Conservation (phyloP, 2,329 filamentous ascomycete species). For the Cadophora sp. region DNA sequence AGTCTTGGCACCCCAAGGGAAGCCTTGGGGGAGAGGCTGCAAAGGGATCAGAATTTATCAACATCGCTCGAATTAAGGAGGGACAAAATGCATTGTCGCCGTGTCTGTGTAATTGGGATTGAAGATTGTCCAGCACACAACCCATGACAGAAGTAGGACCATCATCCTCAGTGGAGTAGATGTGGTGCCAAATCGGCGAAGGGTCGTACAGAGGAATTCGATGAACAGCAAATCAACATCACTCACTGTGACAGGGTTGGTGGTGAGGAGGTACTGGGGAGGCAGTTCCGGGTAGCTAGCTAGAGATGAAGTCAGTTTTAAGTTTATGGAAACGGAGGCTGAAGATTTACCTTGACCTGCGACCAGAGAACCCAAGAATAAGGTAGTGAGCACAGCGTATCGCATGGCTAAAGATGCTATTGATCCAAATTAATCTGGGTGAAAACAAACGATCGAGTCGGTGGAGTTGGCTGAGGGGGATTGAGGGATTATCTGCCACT, state of each 20-base stretch:
- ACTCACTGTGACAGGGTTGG: conserved; percentile 9
- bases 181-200: not conserved
- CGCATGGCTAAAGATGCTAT: conserved; percentile 3
- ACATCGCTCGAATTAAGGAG: not conserved
- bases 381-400: not conserved
- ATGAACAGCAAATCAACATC: not conserved
- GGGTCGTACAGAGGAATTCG: no score
- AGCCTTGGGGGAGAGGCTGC: conserved; percentile 10
- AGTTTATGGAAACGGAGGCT: not conserved
- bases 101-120: not conserved
- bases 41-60: not conserved
- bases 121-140: not conserved
- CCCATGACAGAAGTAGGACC: not conserved
- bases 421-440: conserved; percentile 9
- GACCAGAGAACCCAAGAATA: conserved; percentile 2
- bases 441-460: not conserved
- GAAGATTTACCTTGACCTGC: conserved; percentile 11
- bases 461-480: conserved; percentile 10
- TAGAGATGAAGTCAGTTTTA: conserved; percentile 12
- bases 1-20: conserved; percentile 10
- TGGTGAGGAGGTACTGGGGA: conserved; percentile 10
- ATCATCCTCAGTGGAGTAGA: not conserved
- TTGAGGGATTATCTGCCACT: conserved; percentile 12
- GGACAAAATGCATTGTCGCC: not conserved
- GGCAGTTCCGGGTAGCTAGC: conserved; percentile 13